Percentiles rank a stretch among this genome's conserved stretches.
These are phyloP conservation scores for Pseudogymnoascus sp. DNA, from an alignment of 2,329 filamentous ascomycete species.

Conservation along the genomic window DNA sequence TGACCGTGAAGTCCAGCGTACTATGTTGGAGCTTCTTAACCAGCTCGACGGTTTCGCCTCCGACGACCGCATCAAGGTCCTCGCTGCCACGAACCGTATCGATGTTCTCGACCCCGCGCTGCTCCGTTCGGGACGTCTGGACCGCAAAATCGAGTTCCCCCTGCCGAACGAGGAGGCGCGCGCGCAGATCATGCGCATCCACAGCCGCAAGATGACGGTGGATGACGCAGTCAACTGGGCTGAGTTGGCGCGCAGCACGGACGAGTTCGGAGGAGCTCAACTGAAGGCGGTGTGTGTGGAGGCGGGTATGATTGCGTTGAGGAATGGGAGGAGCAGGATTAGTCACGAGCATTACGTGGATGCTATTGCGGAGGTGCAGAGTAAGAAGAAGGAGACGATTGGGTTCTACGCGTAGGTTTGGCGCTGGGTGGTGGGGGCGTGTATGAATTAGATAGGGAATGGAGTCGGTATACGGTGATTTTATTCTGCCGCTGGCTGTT, in stretches of 20 bases:
- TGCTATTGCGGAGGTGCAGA: slow-evolving; percentile 91
- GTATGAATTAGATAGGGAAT: slow-evolving; percentile 1
- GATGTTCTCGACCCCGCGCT: slow-evolving; percentile 90
- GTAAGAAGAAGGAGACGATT: slow-evolving; percentile 82
- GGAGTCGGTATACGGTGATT: background rate
- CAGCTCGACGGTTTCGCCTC: slow-evolving; percentile 97
- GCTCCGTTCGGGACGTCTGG: slow-evolving; percentile 82
- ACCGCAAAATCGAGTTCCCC: slow-evolving; percentile 97
- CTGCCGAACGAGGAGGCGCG: slow-evolving; percentile 96
- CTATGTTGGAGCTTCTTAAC: slow-evolving; percentile 97
- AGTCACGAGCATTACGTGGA: slow-evolving; percentile 98
- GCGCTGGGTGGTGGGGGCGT: background rate
- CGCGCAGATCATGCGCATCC: slow-evolving; percentile 94
- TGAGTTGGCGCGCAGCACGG: slow-evolving; percentile 89
- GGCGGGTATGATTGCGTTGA: slow-evolving; percentile 96
- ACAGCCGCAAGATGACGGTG: slow-evolving; percentile 97
- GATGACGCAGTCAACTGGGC: slow-evolving; percentile 91
- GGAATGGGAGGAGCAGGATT: slow-evolving; percentile 92
- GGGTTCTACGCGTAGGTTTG: slow-evolving; percentile 26
- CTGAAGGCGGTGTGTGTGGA: slow-evolving; percentile 98
- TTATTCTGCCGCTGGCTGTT: background rate
- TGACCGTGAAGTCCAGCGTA: slow-evolving; percentile 95
- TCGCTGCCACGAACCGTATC: slow-evolving; percentile 89
- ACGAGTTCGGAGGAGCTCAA: slow-evolving; percentile 97
- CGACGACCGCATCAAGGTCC: slow-evolving; percentile 92